Evolutionary conservation across 768 basidiomycete genomes (phyloP).

Genomic region (Rhodotorula toruloides): DNA sequence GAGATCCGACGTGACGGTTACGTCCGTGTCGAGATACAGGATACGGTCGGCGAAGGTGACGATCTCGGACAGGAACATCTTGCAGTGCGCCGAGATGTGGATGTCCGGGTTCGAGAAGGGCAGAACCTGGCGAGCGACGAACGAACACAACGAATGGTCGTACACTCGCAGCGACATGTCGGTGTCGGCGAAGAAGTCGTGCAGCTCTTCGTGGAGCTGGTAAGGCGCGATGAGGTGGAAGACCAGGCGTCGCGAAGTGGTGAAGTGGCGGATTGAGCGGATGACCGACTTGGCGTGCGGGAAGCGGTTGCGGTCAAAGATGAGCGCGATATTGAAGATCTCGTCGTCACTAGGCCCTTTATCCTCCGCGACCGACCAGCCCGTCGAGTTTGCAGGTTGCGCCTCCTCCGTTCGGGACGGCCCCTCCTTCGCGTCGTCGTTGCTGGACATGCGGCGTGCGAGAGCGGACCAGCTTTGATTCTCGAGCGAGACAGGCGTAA

Average conservation of each 20-base stretch:
- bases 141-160: slow-evolving; percentile 32
- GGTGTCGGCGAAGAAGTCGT: slow-evolving; percentile 13
- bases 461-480: slow-evolving; percentile 33
- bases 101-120: slow-evolving; percentile 36
- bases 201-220: slow-evolving; percentile 18
- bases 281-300: slow-evolving; percentile 36
- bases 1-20: slow-evolving; percentile 31
- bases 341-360: slow-evolving; percentile 9
- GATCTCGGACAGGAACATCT: slow-evolving; percentile 38
- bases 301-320: slow-evolving; percentile 36
- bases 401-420: not conserved
- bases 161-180: slow-evolving; percentile 19
- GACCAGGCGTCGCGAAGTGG: slow-evolving; percentile 18
- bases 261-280: slow-evolving; percentile 29
- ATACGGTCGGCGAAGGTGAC: slow-evolving; percentile 28
- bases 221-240: slow-evolving; percentile 35
- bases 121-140: slow-evolving; percentile 10
- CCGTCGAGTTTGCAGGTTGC: too few relatives aligned
- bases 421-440: slow-evolving; percentile 3
- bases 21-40: slow-evolving; percentile 39
- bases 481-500: slow-evolving; percentile 29
- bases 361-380: not conserved
- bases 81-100: slow-evolving; percentile 37
- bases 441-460: not conserved
- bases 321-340: slow-evolving; percentile 35